phyloP scores from a whole-genome alignment of 2,329 filamentous ascomycete species.

The Fusarium sp. region DNA sequence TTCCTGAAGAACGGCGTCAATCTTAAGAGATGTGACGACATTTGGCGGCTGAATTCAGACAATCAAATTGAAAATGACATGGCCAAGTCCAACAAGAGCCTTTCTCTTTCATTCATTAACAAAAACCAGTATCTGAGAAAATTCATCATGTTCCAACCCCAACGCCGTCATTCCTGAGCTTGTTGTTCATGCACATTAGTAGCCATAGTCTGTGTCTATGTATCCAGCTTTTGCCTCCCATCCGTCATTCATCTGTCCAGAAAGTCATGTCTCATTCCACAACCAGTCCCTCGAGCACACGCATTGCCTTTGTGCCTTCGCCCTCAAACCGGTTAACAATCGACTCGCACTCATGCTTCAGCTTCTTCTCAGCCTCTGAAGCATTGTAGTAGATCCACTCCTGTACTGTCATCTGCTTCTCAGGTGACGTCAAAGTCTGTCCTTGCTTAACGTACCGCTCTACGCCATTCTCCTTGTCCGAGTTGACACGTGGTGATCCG shows the following conservation, averaged over 20 bases:
- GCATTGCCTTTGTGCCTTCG: conserved; percentile 84
- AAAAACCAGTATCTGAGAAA: conserved; percentile 30
- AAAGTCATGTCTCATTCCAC: conserved; percentile 57
- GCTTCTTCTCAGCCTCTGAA: conserved; percentile 79
- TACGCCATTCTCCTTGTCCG: conserved; percentile 67
- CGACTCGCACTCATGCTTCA: conserved; percentile 84
- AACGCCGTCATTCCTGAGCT: conserved; percentile 43
- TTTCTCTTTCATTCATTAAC: conserved; percentile 24
- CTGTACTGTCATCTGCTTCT: conserved; percentile 92
- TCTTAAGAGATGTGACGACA: conserved; percentile 27
- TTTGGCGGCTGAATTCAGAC: conserved; percentile 28
- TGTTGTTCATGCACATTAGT: conserved; percentile 33
- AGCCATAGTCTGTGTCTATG: conserved; percentile 11
- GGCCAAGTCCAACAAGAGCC: neutral
- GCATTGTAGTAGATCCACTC: conserved; percentile 92
- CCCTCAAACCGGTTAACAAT: conserved; percentile 87
- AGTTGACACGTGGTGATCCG: conserved; percentile 57
- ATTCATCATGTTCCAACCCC: conserved; percentile 29
- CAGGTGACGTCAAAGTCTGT: conserved; percentile 75
- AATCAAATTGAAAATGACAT: conserved; percentile 1
- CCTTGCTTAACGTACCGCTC: conserved; percentile 66
- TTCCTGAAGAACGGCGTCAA: conserved; percentile 14
- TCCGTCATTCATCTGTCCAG: conserved; percentile 27
- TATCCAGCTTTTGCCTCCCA: conserved; percentile 29
- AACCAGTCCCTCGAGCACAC: conserved; percentile 79